These are phyloP conservation scores for Zalaria obscura DNA, from an alignment of 2,329 filamentous ascomycete genomes.

Conservation along the genomic window DNA sequence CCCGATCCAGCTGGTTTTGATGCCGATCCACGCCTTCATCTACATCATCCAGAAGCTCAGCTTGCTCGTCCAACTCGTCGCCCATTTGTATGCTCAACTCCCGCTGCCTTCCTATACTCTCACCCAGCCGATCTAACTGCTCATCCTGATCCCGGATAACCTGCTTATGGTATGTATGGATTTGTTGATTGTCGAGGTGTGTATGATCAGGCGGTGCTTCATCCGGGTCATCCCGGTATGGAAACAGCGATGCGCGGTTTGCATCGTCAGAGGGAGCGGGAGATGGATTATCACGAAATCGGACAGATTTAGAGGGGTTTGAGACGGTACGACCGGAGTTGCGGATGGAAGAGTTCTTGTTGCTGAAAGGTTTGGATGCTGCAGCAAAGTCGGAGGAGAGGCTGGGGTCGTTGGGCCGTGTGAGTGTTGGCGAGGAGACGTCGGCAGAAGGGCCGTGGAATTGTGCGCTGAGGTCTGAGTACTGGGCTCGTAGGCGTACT, in stretches of 20 bases:
- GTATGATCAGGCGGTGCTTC: slow-evolving; percentile 34
- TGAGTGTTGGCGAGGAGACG: slow-evolving; percentile 36
- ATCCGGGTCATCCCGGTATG: slow-evolving; percentile 58
- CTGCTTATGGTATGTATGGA: slow-evolving; percentile 70
- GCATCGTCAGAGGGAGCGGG: slow-evolving; percentile 34
- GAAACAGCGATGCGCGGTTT: slow-evolving; percentile 45
- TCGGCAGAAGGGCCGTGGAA: slow-evolving; percentile 52
- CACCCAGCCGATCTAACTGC: slow-evolving; percentile 78
- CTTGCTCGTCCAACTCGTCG: slow-evolving; percentile 85
- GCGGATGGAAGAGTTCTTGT: slow-evolving; percentile 12
- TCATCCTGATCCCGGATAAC: slow-evolving; percentile 83
- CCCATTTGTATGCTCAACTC: slow-evolving; percentile 93
- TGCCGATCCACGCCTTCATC: slow-evolving; percentile 75
- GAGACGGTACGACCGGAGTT: slow-evolving; percentile 29
- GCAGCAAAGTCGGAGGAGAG: slow-evolving; percentile 51
- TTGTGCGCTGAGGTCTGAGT: slow-evolving; percentile 62
- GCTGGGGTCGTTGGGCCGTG: slow-evolving; percentile 49
- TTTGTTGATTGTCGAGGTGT: slow-evolving; percentile 63
- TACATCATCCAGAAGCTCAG: slow-evolving; percentile 77
- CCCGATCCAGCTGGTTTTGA: slow-evolving; percentile 59
- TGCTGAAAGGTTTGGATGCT: slow-evolving; percentile 23
- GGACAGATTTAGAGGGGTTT: slow-evolving; percentile 16
- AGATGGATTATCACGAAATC: slow-evolving; percentile 9
- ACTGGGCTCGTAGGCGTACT: slow-evolving; percentile 55
- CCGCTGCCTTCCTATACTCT: slow-evolving; percentile 74